Evolutionary conservation across 345 rosid species (phyloP).

Genomic region (Streptanthus diversifolius): DNA sequence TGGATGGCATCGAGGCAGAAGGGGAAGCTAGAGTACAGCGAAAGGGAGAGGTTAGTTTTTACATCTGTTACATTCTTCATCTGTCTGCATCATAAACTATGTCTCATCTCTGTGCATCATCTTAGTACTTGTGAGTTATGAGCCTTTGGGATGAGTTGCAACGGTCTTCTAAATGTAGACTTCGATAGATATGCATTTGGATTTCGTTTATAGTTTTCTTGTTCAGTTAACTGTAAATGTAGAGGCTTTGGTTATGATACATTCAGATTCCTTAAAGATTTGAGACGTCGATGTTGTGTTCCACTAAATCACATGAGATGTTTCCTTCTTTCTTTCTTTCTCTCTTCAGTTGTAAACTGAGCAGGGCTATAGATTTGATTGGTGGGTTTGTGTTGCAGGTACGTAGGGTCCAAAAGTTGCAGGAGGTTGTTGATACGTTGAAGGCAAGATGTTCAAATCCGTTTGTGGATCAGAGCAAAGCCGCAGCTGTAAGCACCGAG

Average conservation of each 20-base stretch:
- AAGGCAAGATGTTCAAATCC: slow-evolving; percentile 68
- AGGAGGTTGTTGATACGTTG: slow-evolving; percentile 60
- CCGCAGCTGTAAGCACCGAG: slow-evolving; percentile 52
- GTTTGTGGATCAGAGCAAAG: slow-evolving; percentile 40
- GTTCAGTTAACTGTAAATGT: background rate
- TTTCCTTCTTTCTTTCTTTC: background rate
- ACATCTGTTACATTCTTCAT: background rate
- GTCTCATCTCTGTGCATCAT: background rate
- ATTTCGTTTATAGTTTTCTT: background rate
- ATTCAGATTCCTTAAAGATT: background rate
- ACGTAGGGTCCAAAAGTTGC: slow-evolving; percentile 63
- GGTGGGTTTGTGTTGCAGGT: slow-evolving; percentile 44
- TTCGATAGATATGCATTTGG: background rate
- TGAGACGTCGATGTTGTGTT: background rate
- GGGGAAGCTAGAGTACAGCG: slow-evolving; percentile 80
- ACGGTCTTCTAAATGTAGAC: background rate
- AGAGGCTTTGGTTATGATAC: background rate
- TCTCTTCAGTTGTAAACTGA: background rate
- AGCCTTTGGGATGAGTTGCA: background rate
- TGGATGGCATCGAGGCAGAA: slow-evolving; percentile 77
- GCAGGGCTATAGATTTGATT: slow-evolving; percentile 4
- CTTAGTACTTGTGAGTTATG: background rate
- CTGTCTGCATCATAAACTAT: background rate
- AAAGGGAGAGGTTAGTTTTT: slow-evolving; percentile 73
- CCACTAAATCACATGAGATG: background rate